Base-by-base conservation (phyloP, 331 rosid species). In the Cydonia oblonga region DNA sequence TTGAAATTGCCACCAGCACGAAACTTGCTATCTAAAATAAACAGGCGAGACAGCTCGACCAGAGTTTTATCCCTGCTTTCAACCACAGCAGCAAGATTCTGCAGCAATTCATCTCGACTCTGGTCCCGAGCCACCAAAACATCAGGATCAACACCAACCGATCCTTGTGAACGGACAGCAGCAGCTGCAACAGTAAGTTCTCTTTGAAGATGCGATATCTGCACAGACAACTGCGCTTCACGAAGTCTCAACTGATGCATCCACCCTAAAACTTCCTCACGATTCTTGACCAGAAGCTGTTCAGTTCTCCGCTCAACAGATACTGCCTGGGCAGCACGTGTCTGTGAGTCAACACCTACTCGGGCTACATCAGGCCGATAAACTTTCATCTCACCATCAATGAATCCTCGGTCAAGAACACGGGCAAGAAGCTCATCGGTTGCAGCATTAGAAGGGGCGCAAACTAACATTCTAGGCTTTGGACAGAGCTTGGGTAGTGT, bases 251-350 rank as follows among this genome's bases (percentile, higher is more conserved):
- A 82, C 80, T 95, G 97, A 71, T 95, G 97, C 96, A 91, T 91
- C 96, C 96, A 95, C 77, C 96, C 96, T 24, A 70, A 23, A 67
- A 95, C 57, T 79, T 91, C 99, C n/a, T 95, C 99, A 66, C 96
- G 87, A 70, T 81, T 90, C 83, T 95, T 95, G 30, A 79, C 80
- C 75, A 95, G 80, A 77, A 95, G 99, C 81, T 91, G 97, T 72
- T 95, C 99, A 73, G 99, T 95, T 83, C 99, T 90, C 62, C 97
- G 96, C 79, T 95, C 99, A n/a, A 95, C 99, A 69, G 99, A 95
- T 75, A 95, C 99, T 49, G 99, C 97, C 80, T 95, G 99, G 64
- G 99, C 99, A 81, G 99, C 99, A 46, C 96, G 97, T 22, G 99
- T 95, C 87, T 95, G 99, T 65, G 99, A 85, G 81, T 95, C 99